Base-by-base conservation (phyloP, 1,284 basidiomycete genomes). In the Ustilago crameri region DNA sequence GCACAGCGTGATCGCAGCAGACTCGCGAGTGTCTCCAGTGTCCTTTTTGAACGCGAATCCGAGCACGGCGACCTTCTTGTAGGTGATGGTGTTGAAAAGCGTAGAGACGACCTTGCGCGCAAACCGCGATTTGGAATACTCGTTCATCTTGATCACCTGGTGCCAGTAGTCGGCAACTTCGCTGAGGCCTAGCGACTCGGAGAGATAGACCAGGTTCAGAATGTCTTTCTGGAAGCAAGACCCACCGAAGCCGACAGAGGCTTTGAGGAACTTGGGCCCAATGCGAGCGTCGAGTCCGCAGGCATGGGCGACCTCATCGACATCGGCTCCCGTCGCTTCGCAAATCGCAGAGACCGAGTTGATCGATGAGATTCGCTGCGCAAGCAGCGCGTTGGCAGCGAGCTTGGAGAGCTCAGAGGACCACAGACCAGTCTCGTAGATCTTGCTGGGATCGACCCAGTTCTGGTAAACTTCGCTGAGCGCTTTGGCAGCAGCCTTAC, bases 341-440 rank as follows among this genome's bases (percentile, higher is more conserved):
- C 96, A 98, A 83, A 99, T 97, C 52, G 96, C 96, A 23, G 94
- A 95, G 41, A 99, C 90, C 14, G 95, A 93, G 84, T 98, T 99
- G 87, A 98, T 88, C 56, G 93, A 96, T 9, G 95, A 98, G 85
- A 99, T 98, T 72, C 96, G 92, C 85, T 87, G 84, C 9, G 95
- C 96, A 61, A 99, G 90, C 90, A 98, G 93, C 48, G 95, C 95
- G 85, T 99, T 98, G 68, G 96, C 96, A 8, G 96, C 95, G 74
- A 99, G 90, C 87, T 98, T 99, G 79, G 93, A 92, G 41, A 99
- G 89, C 85, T 99, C 95, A 3, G 95, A 97, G 7, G 93, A 96
- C 96, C 96, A 99, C 41, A 99, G 88, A 73, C 95, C 95, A 75
- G 98, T 95, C 26, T 91, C 93, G 56, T 98, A 87, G 84, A 97